Evolutionary conservation across 2,329 filamentous ascomycete species (phyloP), one percentile per base, ranked within the genome.

Genomic region (Botryotinia calthae): DNA sequence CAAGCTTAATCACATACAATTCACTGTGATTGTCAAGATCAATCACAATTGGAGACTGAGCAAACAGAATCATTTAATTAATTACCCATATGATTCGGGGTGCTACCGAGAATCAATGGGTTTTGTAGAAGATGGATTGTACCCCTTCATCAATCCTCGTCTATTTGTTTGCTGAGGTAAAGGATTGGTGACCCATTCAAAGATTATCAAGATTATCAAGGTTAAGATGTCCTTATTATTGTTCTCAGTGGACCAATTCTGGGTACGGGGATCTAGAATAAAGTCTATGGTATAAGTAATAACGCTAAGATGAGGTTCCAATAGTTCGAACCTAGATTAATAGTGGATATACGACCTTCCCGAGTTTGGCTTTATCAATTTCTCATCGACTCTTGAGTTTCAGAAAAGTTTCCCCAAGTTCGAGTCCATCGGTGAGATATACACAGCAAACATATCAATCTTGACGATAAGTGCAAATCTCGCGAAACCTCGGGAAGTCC

Each of bases 271-370:
- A 67, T 67, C 34, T 28, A 56, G 42, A 12, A 25, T 40, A 54
- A 20, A 42, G 34, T 42, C 59, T 62, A 37, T 54, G 34, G 25
- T 67, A 67, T 40, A 40, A n/a, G 25, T 67, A 71, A 64, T 63
- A 12, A 73, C 70, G 70, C 72, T 72, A 72, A 62, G 51, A 67
- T 67, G 46, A 67, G 64, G 48, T 56, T 54, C 46, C 64, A 67
- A 67, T 67, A 67, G 34, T 67, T 42, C 34, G 48, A 67, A 67
- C 46, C 46, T 54, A 67, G 51, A 67, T 54, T 28, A 40, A 54
- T 12, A 40, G 34, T 67, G 46, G 46, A n/a, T 40, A 40, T 28
- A 37, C n/a, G 28, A 56, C 48, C 34, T 34, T 42, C 65, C 16
- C 51, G 18, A 56, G 37, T 34, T 56, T 68, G 25, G 31, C 34